Conservation (phyloP, 192 early-diverging fungal species). For the Coemansia sp. region DNA sequence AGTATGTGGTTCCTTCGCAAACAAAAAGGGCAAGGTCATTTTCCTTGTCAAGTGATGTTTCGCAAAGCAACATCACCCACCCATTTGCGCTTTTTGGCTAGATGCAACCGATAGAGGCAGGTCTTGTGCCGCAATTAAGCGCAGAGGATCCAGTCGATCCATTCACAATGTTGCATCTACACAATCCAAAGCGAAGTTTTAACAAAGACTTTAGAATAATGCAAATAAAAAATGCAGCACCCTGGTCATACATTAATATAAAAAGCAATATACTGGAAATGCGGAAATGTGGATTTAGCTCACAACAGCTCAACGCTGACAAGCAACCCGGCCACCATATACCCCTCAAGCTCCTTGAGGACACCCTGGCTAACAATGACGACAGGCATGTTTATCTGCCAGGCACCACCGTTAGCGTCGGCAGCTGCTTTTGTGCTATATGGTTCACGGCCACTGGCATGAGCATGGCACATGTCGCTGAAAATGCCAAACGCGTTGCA, state of each 20-base stretch:
- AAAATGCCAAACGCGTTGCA: neutral
- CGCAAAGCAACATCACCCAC: too few relatives aligned
- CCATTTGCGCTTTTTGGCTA: neutral
- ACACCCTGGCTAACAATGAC: constrained; percentile 32
- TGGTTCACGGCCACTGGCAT: neutral
- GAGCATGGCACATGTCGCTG: neutral
- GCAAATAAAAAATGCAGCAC: neutral
- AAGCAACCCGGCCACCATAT: constrained; percentile 28
- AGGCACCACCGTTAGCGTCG: neutral
- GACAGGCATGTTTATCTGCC: constrained; percentile 33
- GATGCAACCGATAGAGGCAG: neutral
- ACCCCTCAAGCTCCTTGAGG: constrained; percentile 39
- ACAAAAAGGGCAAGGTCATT: neutral
- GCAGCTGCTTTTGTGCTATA: neutral
- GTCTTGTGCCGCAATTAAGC: constrained; percentile 10
- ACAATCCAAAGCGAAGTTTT: constrained; percentile 1
- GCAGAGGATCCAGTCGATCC: neutral
- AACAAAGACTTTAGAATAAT: neutral
- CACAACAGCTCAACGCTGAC: constrained; percentile 34
- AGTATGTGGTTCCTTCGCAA: too few relatives aligned
- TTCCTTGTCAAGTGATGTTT: too few relatives aligned
- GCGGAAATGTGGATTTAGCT: neutral
- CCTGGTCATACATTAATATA: constrained; percentile 7
- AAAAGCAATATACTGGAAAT: neutral
- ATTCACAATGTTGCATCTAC: constrained; percentile 1